Base-by-base conservation (phyloP, 805 yeast genomes). In the Hanseniaspora lachancei region DNA sequence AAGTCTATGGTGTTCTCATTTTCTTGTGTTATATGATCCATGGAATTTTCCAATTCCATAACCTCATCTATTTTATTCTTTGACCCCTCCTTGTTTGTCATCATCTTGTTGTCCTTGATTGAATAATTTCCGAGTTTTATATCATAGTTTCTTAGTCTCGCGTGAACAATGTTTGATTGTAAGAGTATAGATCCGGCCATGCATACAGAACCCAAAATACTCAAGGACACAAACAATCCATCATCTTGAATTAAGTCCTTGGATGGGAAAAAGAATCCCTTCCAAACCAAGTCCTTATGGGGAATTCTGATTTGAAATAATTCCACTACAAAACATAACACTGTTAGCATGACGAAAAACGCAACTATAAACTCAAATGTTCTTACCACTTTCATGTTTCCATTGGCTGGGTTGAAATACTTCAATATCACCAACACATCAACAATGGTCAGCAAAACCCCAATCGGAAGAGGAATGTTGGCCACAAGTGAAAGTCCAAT, bases 131-230 rank as follows among this genome's bases (percentile, higher is more conserved):
- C 95, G 57, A 79, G 67, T 56, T 76, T 78, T 18, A 80, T 72
- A 66, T 89, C 96, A 62, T 73, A 88, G 32, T 86, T 95, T 61
- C 76, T 75, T 46, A 89, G 72, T 60, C 96, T 76, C 24, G 95
- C 86, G 66, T 88, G 95, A 7, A 88, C 96, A 50, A 89, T 72
- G 6, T 93, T 91, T 0, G 93, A 84, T 1, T 96, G 96, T 56
- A 89, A 71, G 62, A 84, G 87, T 50, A 89, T 71, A 1, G 89
- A 82, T 64, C 89, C 96, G 1, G 96, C 96, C 96, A 89, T 89
- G 24, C 89, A 96, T 0, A 96, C 89, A 12, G 96, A 96, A 24
- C 96, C 96, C 54, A 88, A 73, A 49, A 89, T 86, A 27, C 95
- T 96, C 61, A 89, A 73, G 24, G 91, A 79, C 21, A 87, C 70